Evolutionary conservation across 306 rosid species (phyloP).

Genomic region (Lagenaria siceraria): DNA sequence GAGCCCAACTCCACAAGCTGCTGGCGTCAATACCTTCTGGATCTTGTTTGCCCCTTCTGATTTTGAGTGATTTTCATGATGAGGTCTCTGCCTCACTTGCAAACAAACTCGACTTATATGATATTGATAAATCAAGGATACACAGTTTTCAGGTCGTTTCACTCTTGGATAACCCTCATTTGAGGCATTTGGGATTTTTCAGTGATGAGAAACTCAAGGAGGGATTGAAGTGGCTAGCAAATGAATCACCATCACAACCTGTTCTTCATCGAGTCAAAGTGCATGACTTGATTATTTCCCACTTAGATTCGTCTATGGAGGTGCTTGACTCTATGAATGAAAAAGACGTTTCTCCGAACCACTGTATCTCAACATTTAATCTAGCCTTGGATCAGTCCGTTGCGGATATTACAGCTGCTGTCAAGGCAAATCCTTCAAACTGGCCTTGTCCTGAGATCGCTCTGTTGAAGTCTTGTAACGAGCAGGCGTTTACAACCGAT

Average conservation of each 20-base stretch:
- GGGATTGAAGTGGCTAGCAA: constrained; percentile 82
- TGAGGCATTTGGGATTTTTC: constrained; percentile 43
- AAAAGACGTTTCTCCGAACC: constrained; percentile 41
- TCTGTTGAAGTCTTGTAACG: constrained; percentile 34
- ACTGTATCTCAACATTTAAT: constrained; percentile 65
- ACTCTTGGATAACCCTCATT: constrained; percentile 40
- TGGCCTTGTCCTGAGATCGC: constrained; percentile 89
- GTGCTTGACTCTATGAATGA: constrained; percentile 25
- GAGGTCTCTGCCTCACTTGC: constrained; percentile 25
- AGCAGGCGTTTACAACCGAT: constrained; percentile 20
- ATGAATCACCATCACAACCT: constrained; percentile 67
- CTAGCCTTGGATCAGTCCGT: constrained; percentile 56
- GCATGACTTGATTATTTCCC: constrained; percentile 47
- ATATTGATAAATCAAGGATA: constrained; percentile 48
- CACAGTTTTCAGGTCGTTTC: constrained; percentile 46
- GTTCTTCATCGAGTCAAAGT: constrained; percentile 29
- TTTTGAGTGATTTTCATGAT: constrained; percentile 35
- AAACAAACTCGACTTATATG: constrained; percentile 47
- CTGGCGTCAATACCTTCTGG: constrained; percentile 55
- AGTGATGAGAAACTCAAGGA: constrained; percentile 57
- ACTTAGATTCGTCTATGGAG: constrained; percentile 40
- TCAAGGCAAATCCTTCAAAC: constrained; percentile 36
- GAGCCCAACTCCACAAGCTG: constrained; percentile 48
- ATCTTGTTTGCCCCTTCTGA: constrained; percentile 70
- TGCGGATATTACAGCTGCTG: constrained; percentile 42